Evolutionary conservation across 2,329 filamentous ascomycete genomes (phyloP).

Genomic region (Hypoxylon sp.): DNA sequence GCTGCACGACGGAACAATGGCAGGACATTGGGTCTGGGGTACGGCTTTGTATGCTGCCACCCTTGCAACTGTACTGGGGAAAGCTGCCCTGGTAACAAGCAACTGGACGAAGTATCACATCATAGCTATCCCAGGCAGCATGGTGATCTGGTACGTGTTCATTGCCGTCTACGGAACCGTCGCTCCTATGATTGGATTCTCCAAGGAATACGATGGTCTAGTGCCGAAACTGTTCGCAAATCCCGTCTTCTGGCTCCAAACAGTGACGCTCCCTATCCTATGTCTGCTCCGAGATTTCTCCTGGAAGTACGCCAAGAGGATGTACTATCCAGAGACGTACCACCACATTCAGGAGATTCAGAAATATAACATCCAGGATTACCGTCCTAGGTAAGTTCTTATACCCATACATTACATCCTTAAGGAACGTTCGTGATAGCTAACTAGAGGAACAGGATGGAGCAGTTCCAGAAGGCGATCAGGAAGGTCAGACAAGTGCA

Average conservation of each 20-base stretch:
- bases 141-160: slow-evolving; percentile 92
- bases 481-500: slow-evolving; percentile 98
- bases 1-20: slow-evolving; percentile 82
- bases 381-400: slow-evolving; percentile 83
- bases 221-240: slow-evolving; percentile 85
- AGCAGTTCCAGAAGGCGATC: slow-evolving; percentile 99
- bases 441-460: slow-evolving; percentile 77
- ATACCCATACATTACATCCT: slow-evolving; percentile 42
- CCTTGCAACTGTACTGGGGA: slow-evolving; percentile 93
- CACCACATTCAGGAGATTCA: slow-evolving; percentile 99
- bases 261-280: slow-evolving; percentile 81
- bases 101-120: slow-evolving; percentile 99
- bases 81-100: slow-evolving; percentile 94
- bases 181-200: slow-evolving; percentile 85
- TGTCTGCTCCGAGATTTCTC: slow-evolving; percentile 91
- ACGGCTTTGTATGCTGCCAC: slow-evolving; percentile 94
- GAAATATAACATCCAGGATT: slow-evolving; percentile 99
- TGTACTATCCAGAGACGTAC: slow-evolving; percentile 96
- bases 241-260: slow-evolving; percentile 92
- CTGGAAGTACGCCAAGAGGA: slow-evolving; percentile 98
- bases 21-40: slow-evolving; percentile 98
- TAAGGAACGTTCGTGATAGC: slow-evolving; percentile 20
- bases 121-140: slow-evolving; percentile 92
- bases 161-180: slow-evolving; percentile 89
- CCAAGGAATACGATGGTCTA: slow-evolving; percentile 86